A percentile compares a stretch with the other conserved stretches of the same genome.
Evolutionary conservation across 768 basidiomycete species (phyloP).

Genomic region (Russula sp.): DNA sequence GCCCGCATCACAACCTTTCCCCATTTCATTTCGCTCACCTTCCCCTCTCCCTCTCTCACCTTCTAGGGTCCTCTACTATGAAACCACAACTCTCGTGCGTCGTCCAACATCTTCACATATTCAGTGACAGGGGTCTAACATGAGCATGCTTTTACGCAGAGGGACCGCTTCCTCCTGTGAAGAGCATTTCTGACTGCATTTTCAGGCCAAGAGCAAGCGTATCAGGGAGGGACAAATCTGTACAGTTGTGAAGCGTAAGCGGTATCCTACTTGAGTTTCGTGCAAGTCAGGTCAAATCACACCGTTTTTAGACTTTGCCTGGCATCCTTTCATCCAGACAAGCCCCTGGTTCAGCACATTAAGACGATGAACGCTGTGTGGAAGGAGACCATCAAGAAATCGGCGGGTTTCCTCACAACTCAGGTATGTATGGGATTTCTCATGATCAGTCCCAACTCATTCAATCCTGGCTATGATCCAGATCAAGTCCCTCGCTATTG

Average conservation of each 20-base stretch:
- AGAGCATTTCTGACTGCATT: not conserved
- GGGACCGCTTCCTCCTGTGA: not conserved
- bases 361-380: conserved; percentile 45
- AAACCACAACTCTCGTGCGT: no score
- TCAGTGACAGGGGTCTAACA: no score
- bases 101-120: no score
- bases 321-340: conserved; percentile 44
- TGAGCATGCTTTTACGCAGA: no score
- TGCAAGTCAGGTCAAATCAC: not conserved
- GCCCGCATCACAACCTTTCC: no score
- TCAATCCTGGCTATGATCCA: conserved; percentile 20
- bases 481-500: conserved; percentile 40
- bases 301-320: conserved; percentile 46
- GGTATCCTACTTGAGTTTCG: conserved; percentile 3
- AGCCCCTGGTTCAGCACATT: conserved; percentile 42
- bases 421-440: conserved; percentile 30
- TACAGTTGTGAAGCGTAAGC: conserved; percentile 44
- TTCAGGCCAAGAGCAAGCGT: conserved; percentile 44
- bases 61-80: no score
- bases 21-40: no score
- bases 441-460: not conserved
- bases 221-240: conserved; percentile 38
- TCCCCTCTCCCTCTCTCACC: no score
- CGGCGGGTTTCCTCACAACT: conserved; percentile 40
- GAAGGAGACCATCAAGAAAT: conserved; percentile 39